phyloP scores from a whole-genome alignment of 495 filamentous ascomycete genomes.

The Tuber magnatum region DNA sequence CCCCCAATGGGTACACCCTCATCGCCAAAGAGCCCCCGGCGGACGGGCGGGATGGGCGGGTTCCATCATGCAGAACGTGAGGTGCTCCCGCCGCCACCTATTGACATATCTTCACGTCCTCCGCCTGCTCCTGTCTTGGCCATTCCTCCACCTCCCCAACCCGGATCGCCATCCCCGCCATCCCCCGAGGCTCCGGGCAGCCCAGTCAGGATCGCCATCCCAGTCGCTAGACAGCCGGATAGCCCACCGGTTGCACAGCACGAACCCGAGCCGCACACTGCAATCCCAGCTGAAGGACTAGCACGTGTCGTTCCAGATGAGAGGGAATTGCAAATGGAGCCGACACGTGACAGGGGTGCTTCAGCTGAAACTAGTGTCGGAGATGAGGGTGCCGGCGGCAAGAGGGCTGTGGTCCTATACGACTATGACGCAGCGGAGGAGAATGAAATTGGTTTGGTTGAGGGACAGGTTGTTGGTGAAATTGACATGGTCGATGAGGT shows the following conservation, averaged over 20 bases:
- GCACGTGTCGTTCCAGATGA: slow-evolving; percentile 56
- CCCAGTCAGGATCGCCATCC: slow-evolving; percentile 81
- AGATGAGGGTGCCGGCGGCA: slow-evolving; percentile 45
- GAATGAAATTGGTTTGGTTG: slow-evolving; percentile 86
- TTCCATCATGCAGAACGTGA: slow-evolving; percentile 43
- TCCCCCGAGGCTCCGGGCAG: slow-evolving; percentile 44
- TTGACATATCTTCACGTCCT: slow-evolving; percentile 55
- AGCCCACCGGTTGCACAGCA: slow-evolving; percentile 47
- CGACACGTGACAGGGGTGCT: slow-evolving; percentile 57
- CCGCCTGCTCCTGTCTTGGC: slow-evolving; percentile 37
- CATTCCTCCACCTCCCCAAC: slow-evolving; percentile 53
- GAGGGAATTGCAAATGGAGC: slow-evolving; percentile 56
- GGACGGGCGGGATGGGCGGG: slow-evolving; percentile 32
- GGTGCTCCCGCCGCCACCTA: slow-evolving; percentile 56
- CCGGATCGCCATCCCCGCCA: slow-evolving; percentile 57
- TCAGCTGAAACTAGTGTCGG: slow-evolving; percentile 54
- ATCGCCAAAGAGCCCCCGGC: slow-evolving; percentile 39
- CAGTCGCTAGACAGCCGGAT: slow-evolving; percentile 59
- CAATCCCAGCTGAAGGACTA: slow-evolving; percentile 54
- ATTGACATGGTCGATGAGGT: slow-evolving; percentile 89
- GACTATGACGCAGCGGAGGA: slow-evolving; percentile 97
- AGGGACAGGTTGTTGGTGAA: slow-evolving; percentile 84
- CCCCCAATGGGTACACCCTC: slow-evolving; percentile 58
- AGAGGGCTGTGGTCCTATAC: slow-evolving; percentile 73
- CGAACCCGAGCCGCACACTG: slow-evolving; percentile 42